Percentiles rank a stretch among this genome's conserved stretches.
phyloP scores from a whole-genome alignment of 768 basidiomycete genomes.

The Boletellus emodensis region DNA sequence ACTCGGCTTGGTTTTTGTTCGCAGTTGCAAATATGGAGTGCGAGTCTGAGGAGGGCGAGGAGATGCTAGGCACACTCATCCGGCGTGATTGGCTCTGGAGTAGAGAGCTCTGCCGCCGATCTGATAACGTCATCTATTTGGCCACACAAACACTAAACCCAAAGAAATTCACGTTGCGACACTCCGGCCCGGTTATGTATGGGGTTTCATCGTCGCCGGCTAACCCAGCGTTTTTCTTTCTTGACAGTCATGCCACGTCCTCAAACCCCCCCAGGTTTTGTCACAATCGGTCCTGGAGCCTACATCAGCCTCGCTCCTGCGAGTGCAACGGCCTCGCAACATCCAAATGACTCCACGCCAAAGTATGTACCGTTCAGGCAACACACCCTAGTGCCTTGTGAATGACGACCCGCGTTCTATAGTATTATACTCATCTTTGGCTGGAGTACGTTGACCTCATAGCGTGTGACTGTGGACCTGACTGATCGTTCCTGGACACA shows the following conservation, averaged over 20 bases:
- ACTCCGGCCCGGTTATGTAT: no score
- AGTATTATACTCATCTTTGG: constrained; percentile 30
- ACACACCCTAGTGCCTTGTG: background rate
- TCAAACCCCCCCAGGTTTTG: constrained; percentile 15
- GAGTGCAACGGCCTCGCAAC: background rate
- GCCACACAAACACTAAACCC: no score
- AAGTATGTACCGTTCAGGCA: constrained; percentile 13
- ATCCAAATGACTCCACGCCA: constrained; percentile 12
- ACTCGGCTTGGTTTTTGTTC: constrained; percentile 3
- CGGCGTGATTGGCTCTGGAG: no score
- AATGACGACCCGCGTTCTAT: background rate
- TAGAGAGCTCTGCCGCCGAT: no score
- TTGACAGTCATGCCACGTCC: constrained; percentile 7
- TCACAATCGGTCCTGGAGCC: constrained; percentile 12
- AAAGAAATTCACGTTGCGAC: no score
- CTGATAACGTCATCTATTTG: no score
- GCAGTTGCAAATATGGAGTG: no score
- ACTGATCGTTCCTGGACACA: background rate
- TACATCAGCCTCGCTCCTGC: constrained; percentile 10
- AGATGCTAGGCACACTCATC: no score
- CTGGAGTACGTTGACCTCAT: constrained; percentile 21
- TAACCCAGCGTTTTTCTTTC: no score
- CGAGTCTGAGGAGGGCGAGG: background rate
- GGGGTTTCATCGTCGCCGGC: no score
- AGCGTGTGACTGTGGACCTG: background rate